These are phyloP conservation scores for Colletotrichum destructivum DNA, from an alignment of 2,329 filamentous ascomycete genomes.

Conservation along the genomic window DNA sequence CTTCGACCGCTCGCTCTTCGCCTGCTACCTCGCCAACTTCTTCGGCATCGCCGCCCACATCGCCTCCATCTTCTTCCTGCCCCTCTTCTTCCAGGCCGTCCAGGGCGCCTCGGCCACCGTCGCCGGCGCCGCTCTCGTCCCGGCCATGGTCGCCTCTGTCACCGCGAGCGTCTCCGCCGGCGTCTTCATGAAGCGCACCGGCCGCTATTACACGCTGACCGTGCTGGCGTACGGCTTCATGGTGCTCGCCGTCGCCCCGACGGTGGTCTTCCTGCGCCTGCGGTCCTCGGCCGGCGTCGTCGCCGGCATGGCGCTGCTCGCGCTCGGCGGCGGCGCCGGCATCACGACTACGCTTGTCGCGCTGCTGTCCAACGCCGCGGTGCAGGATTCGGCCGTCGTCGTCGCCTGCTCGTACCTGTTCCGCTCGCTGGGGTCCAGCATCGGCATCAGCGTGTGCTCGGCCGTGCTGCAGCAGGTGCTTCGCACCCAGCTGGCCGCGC, in stretches of 20 bases:
- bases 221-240: slow-evolving; percentile 68
- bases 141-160: slow-evolving; percentile 75
- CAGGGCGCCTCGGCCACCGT: slow-evolving; percentile 74
- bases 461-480: slow-evolving; percentile 81
- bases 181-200: slow-evolving; percentile 78
- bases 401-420: slow-evolving; percentile 88
- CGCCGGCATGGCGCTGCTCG: slow-evolving; percentile 68
- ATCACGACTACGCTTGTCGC: slow-evolving; percentile 81
- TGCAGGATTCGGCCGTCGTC: slow-evolving; percentile 79
- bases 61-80: slow-evolving; percentile 79
- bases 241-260: slow-evolving; percentile 66
- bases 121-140: slow-evolving; percentile 77
- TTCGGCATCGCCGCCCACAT: slow-evolving; percentile 74
- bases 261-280: slow-evolving; percentile 68
- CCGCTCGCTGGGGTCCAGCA: slow-evolving; percentile 81
- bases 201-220: slow-evolving; percentile 80
- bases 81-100: slow-evolving; percentile 83
- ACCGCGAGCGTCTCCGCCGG: slow-evolving; percentile 76
- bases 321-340: slow-evolving; percentile 62
- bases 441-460: slow-evolving; percentile 80
- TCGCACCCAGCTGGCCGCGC: slow-evolving; percentile 66
- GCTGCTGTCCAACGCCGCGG: slow-evolving; percentile 78
- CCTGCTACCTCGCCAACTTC: slow-evolving; percentile 80
- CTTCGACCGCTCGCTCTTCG: slow-evolving; percentile 75
- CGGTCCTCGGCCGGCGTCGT: slow-evolving; percentile 68